Evolutionary conservation across 306 rosid species (phyloP).

Genomic region (Mucuna pruriens): DNA sequence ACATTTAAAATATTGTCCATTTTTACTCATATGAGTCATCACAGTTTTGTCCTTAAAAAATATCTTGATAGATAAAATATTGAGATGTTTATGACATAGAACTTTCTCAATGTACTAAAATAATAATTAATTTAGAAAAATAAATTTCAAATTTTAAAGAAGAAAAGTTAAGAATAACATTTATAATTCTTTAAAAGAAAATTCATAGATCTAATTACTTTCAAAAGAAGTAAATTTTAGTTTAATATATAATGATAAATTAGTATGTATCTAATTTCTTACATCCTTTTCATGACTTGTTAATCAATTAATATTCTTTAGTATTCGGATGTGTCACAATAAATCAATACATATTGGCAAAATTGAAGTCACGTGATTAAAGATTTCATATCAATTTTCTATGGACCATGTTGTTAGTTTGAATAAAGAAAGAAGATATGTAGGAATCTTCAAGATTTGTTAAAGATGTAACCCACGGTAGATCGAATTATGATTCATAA

Average conservation of each 20-base stretch:
- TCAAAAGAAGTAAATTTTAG: neutral
- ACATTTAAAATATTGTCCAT: too few species aligned
- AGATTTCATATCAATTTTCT: slow-evolving; percentile 6
- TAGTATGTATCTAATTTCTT: neutral
- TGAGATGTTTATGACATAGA: too few species aligned
- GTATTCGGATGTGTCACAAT: neutral
- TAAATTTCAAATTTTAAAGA: neutral
- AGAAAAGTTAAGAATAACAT: neutral
- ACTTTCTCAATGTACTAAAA: too few species aligned
- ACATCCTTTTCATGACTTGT: neutral
- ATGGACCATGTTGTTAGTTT: neutral
- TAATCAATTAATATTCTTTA: neutral
- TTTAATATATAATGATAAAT: neutral
- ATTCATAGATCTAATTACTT: neutral
- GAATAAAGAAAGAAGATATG: neutral
- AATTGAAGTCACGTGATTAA: slow-evolving; percentile 19
- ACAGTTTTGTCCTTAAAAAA: too few species aligned
- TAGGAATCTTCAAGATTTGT: slow-evolving; percentile 39
- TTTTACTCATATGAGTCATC: too few species aligned
- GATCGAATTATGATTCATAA: neutral
- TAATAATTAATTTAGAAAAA: neutral
- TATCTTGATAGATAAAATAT: too few species aligned
- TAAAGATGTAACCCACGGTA: neutral
- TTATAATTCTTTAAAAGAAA: neutral
- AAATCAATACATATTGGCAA: neutral